Evolutionary conservation across 208 protist species (phyloP), one percentile per base, ranked within the genome.

Genomic region (Leishmania amazonensis): DNA sequence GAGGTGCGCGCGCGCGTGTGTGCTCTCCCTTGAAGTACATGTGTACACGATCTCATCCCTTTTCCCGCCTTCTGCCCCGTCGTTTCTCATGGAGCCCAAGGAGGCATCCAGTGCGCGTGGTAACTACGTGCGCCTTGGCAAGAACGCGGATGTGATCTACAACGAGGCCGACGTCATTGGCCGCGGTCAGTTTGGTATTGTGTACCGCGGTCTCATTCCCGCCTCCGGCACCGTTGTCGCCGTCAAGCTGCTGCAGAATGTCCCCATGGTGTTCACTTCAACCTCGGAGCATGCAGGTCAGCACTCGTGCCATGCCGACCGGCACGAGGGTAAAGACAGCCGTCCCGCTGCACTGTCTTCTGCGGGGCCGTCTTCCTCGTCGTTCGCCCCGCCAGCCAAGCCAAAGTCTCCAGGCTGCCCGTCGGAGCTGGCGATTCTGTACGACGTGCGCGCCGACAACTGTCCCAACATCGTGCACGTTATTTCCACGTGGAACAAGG

Each of bases 121-220:
- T 45, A 76, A 70, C 35, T 60, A 75, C 28, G 73, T 84, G 51
- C 80, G 81, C 19, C 79, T 87, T 8, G 83, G 83, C 70, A 87
- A 87, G 62, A 76, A 87, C 64, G 42, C 77, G 11, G 81, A 88
- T 31, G 78, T 90, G n/a, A 72, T 84, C 47, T 89, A 89, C 81
- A 78, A 83, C 54, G 78, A 86, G 73, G 78, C 83, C 28, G 78
- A 81, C 47, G 76, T 87, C 57, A 83, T 95, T 62, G 91, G 91
- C 24, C 80, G 83, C 47, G 91, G 91, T 15, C 80, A 83, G 60
- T 95, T 93, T 31, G 91, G 91, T 73, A 85, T 68, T 19, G 90
- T 93, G 17, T 93, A 93, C 84, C 76, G 81, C 21, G 91, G 91
- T 11, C 24, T 51, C 42, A 75, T 84, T 31, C 45, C 49, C 54